Percentiles rank a stretch among this genome's conserved stretches.
These are phyloP conservation scores for Salix exigua DNA, from an alignment of 345 rosid genomes.

Conservation along the genomic window DNA sequence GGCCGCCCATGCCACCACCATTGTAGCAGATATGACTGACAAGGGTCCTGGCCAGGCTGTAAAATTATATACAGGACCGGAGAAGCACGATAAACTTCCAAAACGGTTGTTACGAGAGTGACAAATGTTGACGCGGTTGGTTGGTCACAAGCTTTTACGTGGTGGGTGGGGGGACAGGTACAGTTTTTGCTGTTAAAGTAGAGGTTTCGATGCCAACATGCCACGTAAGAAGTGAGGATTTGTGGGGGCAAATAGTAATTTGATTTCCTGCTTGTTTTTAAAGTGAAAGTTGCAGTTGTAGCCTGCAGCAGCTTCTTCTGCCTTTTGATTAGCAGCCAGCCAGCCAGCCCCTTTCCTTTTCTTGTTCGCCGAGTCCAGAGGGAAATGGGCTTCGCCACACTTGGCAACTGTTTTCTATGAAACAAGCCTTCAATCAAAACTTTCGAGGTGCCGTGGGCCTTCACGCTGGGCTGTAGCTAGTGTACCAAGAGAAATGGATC, in stretches of 20 bases:
- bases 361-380: not conserved
- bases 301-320: not conserved
- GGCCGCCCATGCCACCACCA: too few relatives aligned
- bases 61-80: not conserved
- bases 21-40: too few relatives aligned
- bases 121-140: not conserved
- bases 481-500: too few relatives aligned
- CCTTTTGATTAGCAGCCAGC: not conserved
- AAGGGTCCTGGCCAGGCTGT: too few relatives aligned
- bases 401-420: too few relatives aligned
- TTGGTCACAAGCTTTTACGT: not conserved
- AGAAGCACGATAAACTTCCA: not conserved
- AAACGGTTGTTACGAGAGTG: not conserved
- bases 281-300: not conserved
- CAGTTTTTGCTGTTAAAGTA: constrained; percentile 23
- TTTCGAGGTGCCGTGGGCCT: too few relatives aligned
- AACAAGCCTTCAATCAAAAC: too few relatives aligned
- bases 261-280: not conserved
- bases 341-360: not conserved
- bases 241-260: constrained; percentile 7
- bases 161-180: constrained; percentile 13
- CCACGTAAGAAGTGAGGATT: not conserved
- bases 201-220: constrained; percentile 5
- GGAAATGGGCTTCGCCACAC: not conserved
- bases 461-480: too few relatives aligned